Evolutionary conservation across 2,329 filamentous ascomycete genomes (phyloP).

Genomic region (Verticillium nonalfalfae): DNA sequence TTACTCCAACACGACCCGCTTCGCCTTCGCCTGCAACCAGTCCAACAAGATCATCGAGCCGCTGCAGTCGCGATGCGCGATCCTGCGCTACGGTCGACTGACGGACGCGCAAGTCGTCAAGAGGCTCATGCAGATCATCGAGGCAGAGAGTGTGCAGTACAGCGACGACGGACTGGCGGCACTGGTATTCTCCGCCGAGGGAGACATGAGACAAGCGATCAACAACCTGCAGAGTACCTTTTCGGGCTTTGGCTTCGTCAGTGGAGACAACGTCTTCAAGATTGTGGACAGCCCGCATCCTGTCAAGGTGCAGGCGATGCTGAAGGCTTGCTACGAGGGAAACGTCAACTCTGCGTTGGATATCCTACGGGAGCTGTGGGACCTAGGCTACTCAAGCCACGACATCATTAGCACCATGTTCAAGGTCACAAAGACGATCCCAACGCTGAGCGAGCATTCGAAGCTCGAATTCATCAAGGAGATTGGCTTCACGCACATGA

Average conservation of each 20-base stretch:
- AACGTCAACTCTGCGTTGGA: constrained; percentile 86
- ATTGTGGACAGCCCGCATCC: constrained; percentile 97
- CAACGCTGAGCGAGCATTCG: constrained; percentile 84
- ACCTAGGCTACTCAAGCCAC: constrained; percentile 93
- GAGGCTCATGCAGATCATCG: constrained; percentile 83
- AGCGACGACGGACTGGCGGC: constrained; percentile 92
- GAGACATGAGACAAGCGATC: constrained; percentile 98
- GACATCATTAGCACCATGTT: constrained; percentile 99
- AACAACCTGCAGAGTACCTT: constrained; percentile 94
- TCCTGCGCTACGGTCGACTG: constrained; percentile 85
- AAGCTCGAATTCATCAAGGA: constrained; percentile 98
- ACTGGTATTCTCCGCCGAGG: constrained; percentile 94
- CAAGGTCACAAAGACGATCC: constrained; percentile 92
- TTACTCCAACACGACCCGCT: constrained; percentile 91
- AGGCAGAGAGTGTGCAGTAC: constrained; percentile 84
- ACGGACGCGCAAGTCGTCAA: constrained; percentile 92
- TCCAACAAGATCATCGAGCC: constrained; percentile 99
- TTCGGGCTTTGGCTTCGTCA: constrained; percentile 95
- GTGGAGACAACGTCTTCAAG: constrained; percentile 94
- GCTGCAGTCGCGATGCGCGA: constrained; percentile 93
- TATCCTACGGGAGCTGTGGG: constrained; percentile 84
- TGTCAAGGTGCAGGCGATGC: constrained; percentile 97
- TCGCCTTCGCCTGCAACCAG: constrained; percentile 97
- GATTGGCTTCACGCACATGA: constrained; percentile 99
- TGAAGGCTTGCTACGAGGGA: constrained; percentile 92